Conservation (phyloP, 257 asterid species). For the Vinca minor region DNA sequence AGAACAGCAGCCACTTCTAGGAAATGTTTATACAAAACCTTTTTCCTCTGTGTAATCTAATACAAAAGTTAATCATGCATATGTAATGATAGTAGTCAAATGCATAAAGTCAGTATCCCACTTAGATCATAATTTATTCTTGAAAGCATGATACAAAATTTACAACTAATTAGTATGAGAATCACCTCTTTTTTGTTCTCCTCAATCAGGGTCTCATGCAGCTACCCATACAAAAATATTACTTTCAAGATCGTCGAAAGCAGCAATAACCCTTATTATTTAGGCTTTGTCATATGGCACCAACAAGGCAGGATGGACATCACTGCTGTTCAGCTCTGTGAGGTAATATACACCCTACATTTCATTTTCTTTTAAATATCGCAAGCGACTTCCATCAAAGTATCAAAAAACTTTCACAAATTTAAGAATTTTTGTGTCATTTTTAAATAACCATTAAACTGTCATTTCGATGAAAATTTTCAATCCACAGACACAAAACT, state of each 20-base stretch:
- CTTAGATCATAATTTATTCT: neutral
- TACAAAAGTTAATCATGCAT: neutral
- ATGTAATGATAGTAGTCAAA: neutral
- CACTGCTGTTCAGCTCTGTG: constrained; percentile 74
- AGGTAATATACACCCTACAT: constrained; percentile 37
- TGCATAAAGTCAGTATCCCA: neutral
- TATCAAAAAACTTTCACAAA: neutral
- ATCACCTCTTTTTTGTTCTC: neutral
- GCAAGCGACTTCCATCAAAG: neutral
- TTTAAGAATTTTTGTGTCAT: neutral
- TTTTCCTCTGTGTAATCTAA: neutral
- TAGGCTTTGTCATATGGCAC: constrained; percentile 69
- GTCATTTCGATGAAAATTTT: neutral
- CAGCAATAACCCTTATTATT: constrained; percentile 67
- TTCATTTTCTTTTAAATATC: neutral
- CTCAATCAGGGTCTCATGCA: constrained; percentile 68
- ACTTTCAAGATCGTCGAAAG: constrained; percentile 58
- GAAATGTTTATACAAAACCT: neutral
- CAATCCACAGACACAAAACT: constrained; percentile 45
- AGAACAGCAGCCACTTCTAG: too few relatives aligned
- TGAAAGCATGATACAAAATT: neutral
- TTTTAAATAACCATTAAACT: neutral
- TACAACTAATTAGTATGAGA: neutral
- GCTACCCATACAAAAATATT: constrained; percentile 57
- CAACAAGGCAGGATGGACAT: constrained; percentile 72